Evolutionary conservation across 164 flowering plant species (phyloP), one percentile per base, ranked within the genome.

Genomic region (Dillenia turbinata): DNA sequence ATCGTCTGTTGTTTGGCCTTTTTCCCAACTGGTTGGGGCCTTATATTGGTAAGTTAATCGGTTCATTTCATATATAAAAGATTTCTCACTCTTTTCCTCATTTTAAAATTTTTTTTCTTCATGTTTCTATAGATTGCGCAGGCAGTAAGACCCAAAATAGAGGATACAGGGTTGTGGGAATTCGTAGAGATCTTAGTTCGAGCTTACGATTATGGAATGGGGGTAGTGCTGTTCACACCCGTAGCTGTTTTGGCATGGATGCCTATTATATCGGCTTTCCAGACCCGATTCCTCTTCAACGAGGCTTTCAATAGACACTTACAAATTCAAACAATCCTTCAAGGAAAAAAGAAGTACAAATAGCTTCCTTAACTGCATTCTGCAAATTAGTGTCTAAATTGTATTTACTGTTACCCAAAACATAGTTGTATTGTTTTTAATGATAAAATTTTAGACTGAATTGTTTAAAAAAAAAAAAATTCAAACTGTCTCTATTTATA

Each of bases 11-110:
- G 79, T 66, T 81, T 94, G 19, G 97, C 96, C 51, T 94, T 94
- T 71, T 48, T 94, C 12, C 99, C 99, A 5, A 94, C 99, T 0
- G 99, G 93, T 52, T 94, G 97, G 99, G 99, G 96, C 44, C 71
- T 94, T 66, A 78, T 91, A 64, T 44, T 78, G 81, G 98, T 93
- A 77, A 85, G 83, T 61, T 52, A 47, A 10, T 15, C 5, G 40
- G 40, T 33, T 33, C 40, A 33, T 33, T 33, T 33, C 4, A 40
- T 17, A 19, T 40, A n/a, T 3, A 44, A 9, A 44, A 44, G 45
- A 4, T 3, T 0, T 16, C 47, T 19, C 22, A 19, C 22, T 19
- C 17, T 26, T 19, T 55, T 10, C 26, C 44, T 13, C 53, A 9
- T 56, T 14, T 19, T 19, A 1, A 62, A 13, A 60, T 19, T 44